phyloP scores from a whole-genome alignment of 805 yeast genomes.

The Sungouiella thailandica region DNA sequence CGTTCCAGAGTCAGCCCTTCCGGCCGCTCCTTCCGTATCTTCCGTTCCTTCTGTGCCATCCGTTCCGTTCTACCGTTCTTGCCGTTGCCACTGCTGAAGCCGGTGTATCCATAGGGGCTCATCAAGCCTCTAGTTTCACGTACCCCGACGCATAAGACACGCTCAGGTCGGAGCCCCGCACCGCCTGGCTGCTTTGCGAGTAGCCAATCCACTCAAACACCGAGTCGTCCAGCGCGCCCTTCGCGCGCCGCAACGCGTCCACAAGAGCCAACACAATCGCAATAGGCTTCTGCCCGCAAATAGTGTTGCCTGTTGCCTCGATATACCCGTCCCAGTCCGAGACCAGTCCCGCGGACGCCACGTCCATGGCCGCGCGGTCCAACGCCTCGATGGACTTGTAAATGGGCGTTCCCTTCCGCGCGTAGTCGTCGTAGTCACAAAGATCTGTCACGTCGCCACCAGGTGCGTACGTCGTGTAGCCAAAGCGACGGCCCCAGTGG shows the following conservation, averaged over 20 bases:
- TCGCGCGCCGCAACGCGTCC: conserved; percentile 28
- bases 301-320: conserved; percentile 71
- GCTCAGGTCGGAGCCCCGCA: conserved; percentile 54
- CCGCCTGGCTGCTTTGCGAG: conserved; percentile 63
- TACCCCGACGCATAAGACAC: conserved; percentile 91
- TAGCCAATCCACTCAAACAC: conserved; percentile 72
- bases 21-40: no score
- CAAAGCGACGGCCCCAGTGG: conserved; percentile 70
- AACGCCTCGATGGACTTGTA: conserved; percentile 67
- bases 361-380: conserved; percentile 67
- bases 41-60: no score
- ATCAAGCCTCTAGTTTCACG: no score
- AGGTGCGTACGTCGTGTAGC: conserved; percentile 34
- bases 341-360: conserved; percentile 53
- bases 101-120: no score
- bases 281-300: conserved; percentile 89
- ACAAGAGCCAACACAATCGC: conserved; percentile 54
- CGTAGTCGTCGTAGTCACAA: conserved; percentile 3
- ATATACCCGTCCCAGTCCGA: conserved; percentile 65
- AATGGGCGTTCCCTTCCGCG: conserved; percentile 36
- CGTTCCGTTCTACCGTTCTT: no score
- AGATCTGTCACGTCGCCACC: conserved; percentile 5
- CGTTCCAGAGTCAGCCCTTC: no score
- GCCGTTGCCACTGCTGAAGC: no score
- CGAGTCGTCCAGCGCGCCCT: conserved; percentile 15